These are phyloP conservation scores for Daedaleopsis nitida DNA, from an alignment of 768 basidiomycete species.

Conservation along the genomic window DNA sequence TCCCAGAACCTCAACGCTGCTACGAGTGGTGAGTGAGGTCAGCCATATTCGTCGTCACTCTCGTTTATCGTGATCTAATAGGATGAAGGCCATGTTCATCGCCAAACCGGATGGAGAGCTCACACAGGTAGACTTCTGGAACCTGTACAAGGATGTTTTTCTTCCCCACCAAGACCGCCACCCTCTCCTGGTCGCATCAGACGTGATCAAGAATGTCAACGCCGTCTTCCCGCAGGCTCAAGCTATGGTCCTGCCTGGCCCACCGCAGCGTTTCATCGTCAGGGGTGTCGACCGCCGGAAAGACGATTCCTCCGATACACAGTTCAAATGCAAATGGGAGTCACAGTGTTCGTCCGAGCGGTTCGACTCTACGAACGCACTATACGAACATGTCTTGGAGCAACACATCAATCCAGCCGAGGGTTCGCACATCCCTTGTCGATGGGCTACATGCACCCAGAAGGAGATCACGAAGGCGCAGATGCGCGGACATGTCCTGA, in stretches of 20 bases:
- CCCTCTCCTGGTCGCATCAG: constrained; percentile 78
- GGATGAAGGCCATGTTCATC: constrained; percentile 93
- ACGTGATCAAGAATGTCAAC: constrained; percentile 93
- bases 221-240: constrained; percentile 82
- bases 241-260: constrained; percentile 81
- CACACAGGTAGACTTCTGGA: constrained; percentile 96
- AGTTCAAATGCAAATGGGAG: constrained; percentile 80
- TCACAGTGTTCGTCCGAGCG: constrained; percentile 52
- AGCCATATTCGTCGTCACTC: not conserved
- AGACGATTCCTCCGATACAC: constrained; percentile 55
- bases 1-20: constrained; percentile 77
- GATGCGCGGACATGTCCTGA: constrained; percentile 71
- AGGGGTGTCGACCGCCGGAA: constrained; percentile 78
- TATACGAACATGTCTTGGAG: constrained; percentile 73
- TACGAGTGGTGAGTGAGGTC: constrained; percentile 69
- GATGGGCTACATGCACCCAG: constrained; percentile 72
- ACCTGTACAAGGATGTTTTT: constrained; percentile 86
- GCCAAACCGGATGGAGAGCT: constrained; percentile 76
- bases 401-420: constrained; percentile 52
- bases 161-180: constrained; percentile 56
- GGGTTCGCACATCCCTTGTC: constrained; percentile 52
- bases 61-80: not conserved
- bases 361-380: constrained; percentile 55
- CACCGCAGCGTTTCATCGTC: constrained; percentile 81
- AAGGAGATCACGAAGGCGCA: constrained; percentile 46